phyloP scores from a whole-genome alignment of 352 stramenopile genomes.

The Phytophthora tubulina region DNA sequence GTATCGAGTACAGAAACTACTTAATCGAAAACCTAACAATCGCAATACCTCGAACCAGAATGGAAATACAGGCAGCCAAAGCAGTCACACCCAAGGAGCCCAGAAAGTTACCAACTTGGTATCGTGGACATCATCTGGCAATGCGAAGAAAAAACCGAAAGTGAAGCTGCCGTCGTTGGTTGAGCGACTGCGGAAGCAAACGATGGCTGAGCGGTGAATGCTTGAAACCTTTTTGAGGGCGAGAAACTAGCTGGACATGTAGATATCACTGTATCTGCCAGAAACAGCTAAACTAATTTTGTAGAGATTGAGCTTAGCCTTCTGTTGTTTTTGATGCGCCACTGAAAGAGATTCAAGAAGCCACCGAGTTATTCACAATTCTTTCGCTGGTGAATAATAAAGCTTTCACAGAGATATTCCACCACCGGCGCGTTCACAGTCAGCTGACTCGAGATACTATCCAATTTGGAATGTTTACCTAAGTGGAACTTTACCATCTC shows the following conservation, averaged over 20 bases:
- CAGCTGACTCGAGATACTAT: neutral
- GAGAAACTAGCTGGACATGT: no score
- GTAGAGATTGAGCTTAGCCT: no score
- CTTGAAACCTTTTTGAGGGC: neutral
- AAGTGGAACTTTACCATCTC: neutral
- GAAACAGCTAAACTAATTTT: no score
- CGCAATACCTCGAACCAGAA: constrained; percentile 2
- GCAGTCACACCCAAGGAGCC: constrained; percentile 11
- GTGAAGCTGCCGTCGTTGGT: constrained; percentile 80
- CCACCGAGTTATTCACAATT: neutral
- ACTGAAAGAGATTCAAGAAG: neutral
- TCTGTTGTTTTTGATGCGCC: no score
- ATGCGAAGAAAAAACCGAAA: constrained; percentile 69
- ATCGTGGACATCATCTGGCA: constrained; percentile 53
- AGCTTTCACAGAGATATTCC: neutral
- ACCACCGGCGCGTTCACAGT: neutral
- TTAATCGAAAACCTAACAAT: constrained; percentile 39
- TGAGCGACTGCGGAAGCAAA: constrained; percentile 74
- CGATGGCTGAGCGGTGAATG: constrained; percentile 53
- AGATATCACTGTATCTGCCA: no score
- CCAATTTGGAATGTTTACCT: neutral
- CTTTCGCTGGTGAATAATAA: neutral
- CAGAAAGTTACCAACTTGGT: constrained; percentile 36
- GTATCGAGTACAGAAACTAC: constrained; percentile 68
- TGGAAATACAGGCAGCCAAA: constrained; percentile 19